These are phyloP conservation scores for Saitoella complicata DNA, from an alignment of 805 yeast genomes.

Conservation along the genomic window DNA sequence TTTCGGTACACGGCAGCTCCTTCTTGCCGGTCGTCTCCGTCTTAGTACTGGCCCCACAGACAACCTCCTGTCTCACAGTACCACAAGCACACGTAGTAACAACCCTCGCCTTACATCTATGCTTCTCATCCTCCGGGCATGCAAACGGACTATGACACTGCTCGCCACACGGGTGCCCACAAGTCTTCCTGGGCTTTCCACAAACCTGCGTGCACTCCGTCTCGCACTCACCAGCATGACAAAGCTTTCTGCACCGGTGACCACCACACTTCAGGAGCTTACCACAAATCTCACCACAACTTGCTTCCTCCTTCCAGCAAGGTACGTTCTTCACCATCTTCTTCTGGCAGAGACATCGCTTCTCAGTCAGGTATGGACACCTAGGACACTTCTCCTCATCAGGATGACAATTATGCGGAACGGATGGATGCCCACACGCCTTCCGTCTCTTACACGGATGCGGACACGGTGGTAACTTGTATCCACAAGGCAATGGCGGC, in stretches of 20 bases:
- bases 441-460: slow-evolving; percentile 15
- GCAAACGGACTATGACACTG: slow-evolving; percentile 45
- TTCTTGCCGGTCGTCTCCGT: slow-evolving; percentile 23
- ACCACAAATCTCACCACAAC: slow-evolving; percentile 56
- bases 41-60: slow-evolving; percentile 37
- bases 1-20: slow-evolving; percentile 47
- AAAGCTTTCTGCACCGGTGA: slow-evolving; percentile 35
- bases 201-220: slow-evolving; percentile 45
- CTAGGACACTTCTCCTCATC: slow-evolving; percentile 51
- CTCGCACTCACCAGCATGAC: slow-evolving; percentile 32
- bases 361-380: slow-evolving; percentile 42
- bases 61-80: slow-evolving; percentile 27
- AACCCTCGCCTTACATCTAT: slow-evolving; percentile 29
- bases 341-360: slow-evolving; percentile 48
- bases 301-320: slow-evolving; percentile 52
- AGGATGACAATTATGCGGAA: slow-evolving; percentile 59
- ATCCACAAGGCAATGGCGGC: slow-evolving; percentile 22
- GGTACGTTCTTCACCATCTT: slow-evolving; percentile 40
- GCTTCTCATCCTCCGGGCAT: slow-evolving; percentile 33
- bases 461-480: slow-evolving; percentile 16
- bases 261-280: slow-evolving; percentile 30
- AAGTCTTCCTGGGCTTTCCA: slow-evolving; percentile 29
- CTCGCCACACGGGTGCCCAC: slow-evolving; percentile 52
- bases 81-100: slow-evolving; percentile 51
- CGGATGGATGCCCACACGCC: slow-evolving; percentile 19